phyloP scores from a whole-genome alignment of 2,329 filamentous ascomycete species.

The Tothia fuscella region DNA sequence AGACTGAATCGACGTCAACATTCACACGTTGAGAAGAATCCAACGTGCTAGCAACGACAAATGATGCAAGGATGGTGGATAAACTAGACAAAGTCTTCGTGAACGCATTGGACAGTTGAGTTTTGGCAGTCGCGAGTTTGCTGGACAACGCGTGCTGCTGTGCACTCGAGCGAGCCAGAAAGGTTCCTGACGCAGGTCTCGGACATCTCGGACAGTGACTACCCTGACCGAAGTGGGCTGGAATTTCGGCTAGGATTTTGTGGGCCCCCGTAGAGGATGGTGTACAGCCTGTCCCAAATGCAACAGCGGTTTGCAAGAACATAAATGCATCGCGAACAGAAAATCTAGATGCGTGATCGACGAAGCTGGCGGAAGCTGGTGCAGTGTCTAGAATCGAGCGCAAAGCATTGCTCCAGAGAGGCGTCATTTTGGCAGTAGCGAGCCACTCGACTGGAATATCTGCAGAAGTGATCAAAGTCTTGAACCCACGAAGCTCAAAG shows the following conservation, averaged over 20 bases:
- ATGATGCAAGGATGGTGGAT: constrained; percentile 6
- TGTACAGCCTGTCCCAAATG: not conserved
- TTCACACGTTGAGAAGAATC: not conserved
- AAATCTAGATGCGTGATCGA: too few species aligned
- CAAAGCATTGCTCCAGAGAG: constrained; percentile 2
- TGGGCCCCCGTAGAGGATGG: not conserved
- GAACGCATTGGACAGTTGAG: not conserved
- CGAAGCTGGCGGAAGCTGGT: not conserved
- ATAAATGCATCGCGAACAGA: constrained; percentile 1
- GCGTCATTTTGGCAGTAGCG: not conserved
- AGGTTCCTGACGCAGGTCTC: not conserved
- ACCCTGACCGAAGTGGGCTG: not conserved
- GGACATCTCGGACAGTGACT: constrained; percentile 2
- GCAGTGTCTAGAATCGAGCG: not conserved
- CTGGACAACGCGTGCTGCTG: not conserved
- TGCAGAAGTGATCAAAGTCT: not conserved
- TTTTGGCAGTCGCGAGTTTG: not conserved
- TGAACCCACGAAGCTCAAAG: not conserved
- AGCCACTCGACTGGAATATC: constrained; percentile 6
- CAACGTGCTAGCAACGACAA: not conserved
- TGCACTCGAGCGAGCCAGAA: not conserved
- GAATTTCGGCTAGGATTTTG: not conserved
- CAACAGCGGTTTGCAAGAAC: not conserved
- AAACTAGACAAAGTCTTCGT: constrained; percentile 8
- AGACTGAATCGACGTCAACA: not conserved